Base-by-base conservation (phyloP, 1,139 yeast genomes). In the Yamadazyma mexicana region DNA sequence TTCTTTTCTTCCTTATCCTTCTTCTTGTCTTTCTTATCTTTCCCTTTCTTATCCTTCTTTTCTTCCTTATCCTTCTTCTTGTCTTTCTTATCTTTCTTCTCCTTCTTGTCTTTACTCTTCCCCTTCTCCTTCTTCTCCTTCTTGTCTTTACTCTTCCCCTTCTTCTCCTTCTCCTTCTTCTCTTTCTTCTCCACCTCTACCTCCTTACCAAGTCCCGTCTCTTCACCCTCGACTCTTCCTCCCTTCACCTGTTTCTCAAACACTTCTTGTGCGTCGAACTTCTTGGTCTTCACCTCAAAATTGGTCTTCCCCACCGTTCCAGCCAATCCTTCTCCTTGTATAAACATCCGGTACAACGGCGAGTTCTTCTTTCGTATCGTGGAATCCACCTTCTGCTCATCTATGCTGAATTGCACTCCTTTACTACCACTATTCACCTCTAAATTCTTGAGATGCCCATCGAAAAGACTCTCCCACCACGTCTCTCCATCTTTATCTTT, bases 381-480 rank as follows among this genome's bases (percentile, higher is more conserved):
- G 4, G 46, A 42, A n/a, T 51, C 56, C 1, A 66, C 69, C 17
- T 54, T 53, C 4, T 52, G 65, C 43, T 71, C 73, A 40, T 74
- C 74, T 41, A 75, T 82, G 29, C 67, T 69, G 37, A 72, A 64
- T 2, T 57, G 49, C 0, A 69, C 61, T 17, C 59, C 64, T 2
- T 60, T 44, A 2, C 16, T 28, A 5, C 43, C 43, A 11, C 53
- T 56, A 23, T 56, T 67, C 6, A 89, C 92, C 42, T 87, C 91
- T 35, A 92, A 60, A 16, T 79, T 77, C 56, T 87, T 87, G 47
- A 92, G 73, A 52, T 89, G 96, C 1, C 96, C 96, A 61, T 92
- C 98, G 64, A 92, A 92, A 35, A 91, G 69, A 50, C 85, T 75
- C 51, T 92, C 98, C 98, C 98, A 92, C 98, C 98, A 92, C 38